Evolutionary conservation across 2,329 filamentous ascomycete species (phyloP).

Genomic region (Aspergillus sp.): DNA sequence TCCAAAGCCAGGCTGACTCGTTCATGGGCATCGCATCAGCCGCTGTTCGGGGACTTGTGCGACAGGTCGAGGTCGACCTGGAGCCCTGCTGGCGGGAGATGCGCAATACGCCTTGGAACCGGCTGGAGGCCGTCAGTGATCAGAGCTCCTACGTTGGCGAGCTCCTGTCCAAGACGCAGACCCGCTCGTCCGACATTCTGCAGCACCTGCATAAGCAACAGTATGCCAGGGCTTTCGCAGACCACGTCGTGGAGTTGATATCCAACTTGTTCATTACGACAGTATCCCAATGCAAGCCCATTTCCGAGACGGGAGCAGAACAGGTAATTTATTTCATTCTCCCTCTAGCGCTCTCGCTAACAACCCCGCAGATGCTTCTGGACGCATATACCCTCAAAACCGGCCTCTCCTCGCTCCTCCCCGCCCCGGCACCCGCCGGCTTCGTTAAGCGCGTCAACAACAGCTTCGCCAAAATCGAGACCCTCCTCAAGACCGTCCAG

Average conservation of each 20-base stretch:
- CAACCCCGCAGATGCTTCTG: slow-evolving; percentile 71
- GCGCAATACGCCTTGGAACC: slow-evolving; percentile 93
- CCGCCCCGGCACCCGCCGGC: slow-evolving; percentile 58
- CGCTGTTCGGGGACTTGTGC: slow-evolving; percentile 78
- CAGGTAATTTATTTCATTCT: slow-evolving; percentile 56
- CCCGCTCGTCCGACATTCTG: slow-evolving; percentile 71
- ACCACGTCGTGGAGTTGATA: slow-evolving; percentile 89
- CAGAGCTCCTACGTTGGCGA: slow-evolving; percentile 90
- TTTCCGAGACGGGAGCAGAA: slow-evolving; percentile 91
- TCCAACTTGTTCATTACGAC: slow-evolving; percentile 76
- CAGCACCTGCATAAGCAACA: slow-evolving; percentile 81
- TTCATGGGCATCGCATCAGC: slow-evolving; percentile 94
- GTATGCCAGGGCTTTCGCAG: slow-evolving; percentile 90
- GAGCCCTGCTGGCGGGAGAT: slow-evolving; percentile 94
- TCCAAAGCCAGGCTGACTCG: slow-evolving; percentile 89
- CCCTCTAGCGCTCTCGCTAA: neutral
- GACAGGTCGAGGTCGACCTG: slow-evolving; percentile 76
- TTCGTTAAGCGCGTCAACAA: slow-evolving; percentile 85
- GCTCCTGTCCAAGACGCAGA: slow-evolving; percentile 71
- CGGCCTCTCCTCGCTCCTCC: slow-evolving; percentile 49
- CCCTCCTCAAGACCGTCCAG: slow-evolving; percentile 92
- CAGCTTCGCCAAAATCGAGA: slow-evolving; percentile 83
- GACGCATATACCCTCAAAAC: slow-evolving; percentile 75
- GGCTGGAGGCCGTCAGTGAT: slow-evolving; percentile 88
- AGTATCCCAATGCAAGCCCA: slow-evolving; percentile 83